These are phyloP conservation scores for Rhodotorula sp. DNA, from an alignment of 1,284 basidiomycete species.

Conservation along the genomic window DNA sequence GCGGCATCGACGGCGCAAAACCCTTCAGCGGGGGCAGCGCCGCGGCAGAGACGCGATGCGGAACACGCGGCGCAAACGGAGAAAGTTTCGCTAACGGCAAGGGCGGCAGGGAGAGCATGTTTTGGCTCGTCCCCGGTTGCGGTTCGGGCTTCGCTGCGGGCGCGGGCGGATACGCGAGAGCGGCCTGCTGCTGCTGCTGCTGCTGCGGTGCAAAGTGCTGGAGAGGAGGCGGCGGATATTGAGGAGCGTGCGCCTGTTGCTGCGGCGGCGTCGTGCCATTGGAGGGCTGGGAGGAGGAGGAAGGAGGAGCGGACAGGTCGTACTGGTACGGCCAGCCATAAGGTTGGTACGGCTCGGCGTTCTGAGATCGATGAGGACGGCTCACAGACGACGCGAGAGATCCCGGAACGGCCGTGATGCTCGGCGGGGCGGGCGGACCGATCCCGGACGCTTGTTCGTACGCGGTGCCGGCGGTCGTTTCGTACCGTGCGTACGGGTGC, in stretches of 20 bases:
- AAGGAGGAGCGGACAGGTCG: background rate
- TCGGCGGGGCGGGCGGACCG: constrained; percentile 5
- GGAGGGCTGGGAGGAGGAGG: background rate
- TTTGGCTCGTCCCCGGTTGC: too few species aligned
- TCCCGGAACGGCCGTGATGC: constrained; percentile 1
- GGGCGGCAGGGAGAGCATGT: too few species aligned
- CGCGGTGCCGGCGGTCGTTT: background rate
- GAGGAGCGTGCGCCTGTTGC: background rate
- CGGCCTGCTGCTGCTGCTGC: background rate
- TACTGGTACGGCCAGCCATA: constrained; percentile 8
- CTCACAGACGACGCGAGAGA: background rate
- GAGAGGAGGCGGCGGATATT: background rate
- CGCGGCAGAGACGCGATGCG: background rate
- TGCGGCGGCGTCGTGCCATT: background rate
- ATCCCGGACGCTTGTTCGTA: background rate
- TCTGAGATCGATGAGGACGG: background rate
- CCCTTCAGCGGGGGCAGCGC: background rate
- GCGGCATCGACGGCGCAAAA: background rate
- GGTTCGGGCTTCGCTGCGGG: background rate
- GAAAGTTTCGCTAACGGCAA: background rate
- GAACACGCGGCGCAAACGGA: background rate
- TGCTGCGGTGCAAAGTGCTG: background rate
- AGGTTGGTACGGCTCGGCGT: constrained; percentile 2
- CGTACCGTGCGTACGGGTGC: background rate
- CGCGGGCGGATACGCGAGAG: too few species aligned